Percentiles rank a stretch among this genome's conserved stretches.
Conservation (phyloP, 257 asterid species). For the Euphrasia confusa region DNA sequence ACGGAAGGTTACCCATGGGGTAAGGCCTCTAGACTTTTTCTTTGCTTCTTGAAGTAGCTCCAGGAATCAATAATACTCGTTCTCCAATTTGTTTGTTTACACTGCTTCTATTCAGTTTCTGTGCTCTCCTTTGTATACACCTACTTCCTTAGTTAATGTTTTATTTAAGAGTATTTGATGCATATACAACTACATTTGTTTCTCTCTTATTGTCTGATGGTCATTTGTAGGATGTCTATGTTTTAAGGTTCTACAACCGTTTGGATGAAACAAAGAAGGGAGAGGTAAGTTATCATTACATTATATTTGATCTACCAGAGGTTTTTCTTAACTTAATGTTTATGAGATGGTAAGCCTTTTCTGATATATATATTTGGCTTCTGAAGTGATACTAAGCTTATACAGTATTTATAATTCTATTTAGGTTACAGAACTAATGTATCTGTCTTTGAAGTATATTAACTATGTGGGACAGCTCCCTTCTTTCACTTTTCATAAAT, state of each 20-base stretch:
- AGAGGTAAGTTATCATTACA: conserved; percentile 62
- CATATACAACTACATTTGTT: conserved; percentile 6
- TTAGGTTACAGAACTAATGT: conserved; percentile 8
- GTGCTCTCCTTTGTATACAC: not conserved
- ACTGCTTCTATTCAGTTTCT: conserved; percentile 2
- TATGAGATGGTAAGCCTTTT: conserved; percentile 17
- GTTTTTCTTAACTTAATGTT: not conserved
- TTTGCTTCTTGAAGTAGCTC: conserved; percentile 18
- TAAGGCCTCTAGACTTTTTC: conserved; percentile 37
- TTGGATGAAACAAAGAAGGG: conserved; percentile 91
- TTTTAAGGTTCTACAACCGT: conserved; percentile 80
- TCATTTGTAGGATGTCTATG: conserved; percentile 62
- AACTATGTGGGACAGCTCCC: conserved; percentile 9
- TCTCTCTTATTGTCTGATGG: conserved; percentile 18
- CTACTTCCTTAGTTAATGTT: conserved; percentile 8
- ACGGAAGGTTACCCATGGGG: conserved; percentile 67
- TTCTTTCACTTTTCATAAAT: not conserved
- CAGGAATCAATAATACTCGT: conserved; percentile 6
- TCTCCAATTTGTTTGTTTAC: conserved; percentile 18
- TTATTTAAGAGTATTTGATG: conserved; percentile 10
- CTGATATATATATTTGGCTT: not conserved
- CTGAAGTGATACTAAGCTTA: conserved; percentile 3
- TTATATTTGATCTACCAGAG: conserved; percentile 4
- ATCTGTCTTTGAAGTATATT: conserved; percentile 1
- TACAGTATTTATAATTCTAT: conserved; percentile 3